Conservation (phyloP, 2,329 filamentous ascomycete species). For the Pseudogymnoascus sp. region DNA sequence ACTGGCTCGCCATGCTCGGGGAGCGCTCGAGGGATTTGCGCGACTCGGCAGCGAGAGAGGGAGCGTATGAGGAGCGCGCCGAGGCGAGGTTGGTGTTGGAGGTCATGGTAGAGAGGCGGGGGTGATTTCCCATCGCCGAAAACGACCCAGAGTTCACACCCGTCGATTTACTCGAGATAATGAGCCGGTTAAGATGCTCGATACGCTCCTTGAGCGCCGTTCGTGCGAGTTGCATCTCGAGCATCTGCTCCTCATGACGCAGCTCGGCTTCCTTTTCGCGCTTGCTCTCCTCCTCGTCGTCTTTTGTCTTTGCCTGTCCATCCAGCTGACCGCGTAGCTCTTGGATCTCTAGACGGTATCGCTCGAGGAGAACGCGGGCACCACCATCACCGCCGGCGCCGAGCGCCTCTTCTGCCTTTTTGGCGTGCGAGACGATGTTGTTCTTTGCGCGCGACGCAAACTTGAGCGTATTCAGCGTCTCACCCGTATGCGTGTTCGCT, state of each 20-base stretch:
- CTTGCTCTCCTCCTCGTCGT: conserved; percentile 64
- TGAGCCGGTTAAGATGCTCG: conserved; percentile 90
- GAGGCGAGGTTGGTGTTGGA: conserved; percentile 45
- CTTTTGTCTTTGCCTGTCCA: conserved; percentile 63
- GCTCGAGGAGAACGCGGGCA: conserved; percentile 78
- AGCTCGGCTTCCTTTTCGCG: conserved; percentile 74
- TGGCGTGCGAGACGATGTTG: conserved; percentile 94
- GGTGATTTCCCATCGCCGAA: conserved; percentile 59
- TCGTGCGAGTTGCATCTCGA: conserved; percentile 95
- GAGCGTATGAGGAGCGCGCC: conserved; percentile 61
- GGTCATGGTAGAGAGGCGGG: conserved; percentile 45
- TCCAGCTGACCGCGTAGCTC: conserved; percentile 77
- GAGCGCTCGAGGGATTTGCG: conserved; percentile 48
- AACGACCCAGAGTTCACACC: conserved; percentile 78
- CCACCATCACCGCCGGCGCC: conserved; percentile 75
- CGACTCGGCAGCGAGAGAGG: conserved; percentile 39
- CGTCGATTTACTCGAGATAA: conserved; percentile 89
- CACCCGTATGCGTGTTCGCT: conserved; percentile 68
- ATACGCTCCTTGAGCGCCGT: conserved; percentile 96
- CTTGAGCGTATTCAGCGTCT: conserved; percentile 93
- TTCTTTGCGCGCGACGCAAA: conserved; percentile 97
- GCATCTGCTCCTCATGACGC: conserved; percentile 91
- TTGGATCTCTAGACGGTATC: conserved; percentile 88
- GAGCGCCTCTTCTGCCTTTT: conserved; percentile 84
- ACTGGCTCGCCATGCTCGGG: conserved; percentile 56